Conservation (phyloP, 2,329 filamentous ascomycete genomes). For the Juglanconis sp. region DNA sequence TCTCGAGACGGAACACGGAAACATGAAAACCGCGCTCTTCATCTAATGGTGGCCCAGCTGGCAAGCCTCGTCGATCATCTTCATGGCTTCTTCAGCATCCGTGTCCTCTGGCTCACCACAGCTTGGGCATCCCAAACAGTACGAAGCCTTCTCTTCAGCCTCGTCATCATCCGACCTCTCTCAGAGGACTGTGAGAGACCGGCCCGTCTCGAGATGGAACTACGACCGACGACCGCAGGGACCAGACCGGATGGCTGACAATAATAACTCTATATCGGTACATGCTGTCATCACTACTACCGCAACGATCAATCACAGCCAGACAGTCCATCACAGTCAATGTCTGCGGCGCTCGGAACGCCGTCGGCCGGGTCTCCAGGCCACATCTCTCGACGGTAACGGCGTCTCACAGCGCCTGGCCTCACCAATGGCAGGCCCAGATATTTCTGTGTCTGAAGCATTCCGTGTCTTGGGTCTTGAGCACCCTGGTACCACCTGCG, state of each 20-base stretch:
- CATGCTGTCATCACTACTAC: not conserved
- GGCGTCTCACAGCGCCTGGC: conserved; percentile 6
- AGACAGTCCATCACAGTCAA: not conserved
- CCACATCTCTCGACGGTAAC: not conserved
- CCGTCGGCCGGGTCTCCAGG: not conserved
- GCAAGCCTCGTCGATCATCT: not conserved
- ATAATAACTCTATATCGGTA: conserved; percentile 1
- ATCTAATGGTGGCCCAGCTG: not conserved
- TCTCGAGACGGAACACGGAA: not conserved
- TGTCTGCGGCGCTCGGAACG: not conserved
- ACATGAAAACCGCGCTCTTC: not conserved
- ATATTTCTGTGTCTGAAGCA: conserved; percentile 7
- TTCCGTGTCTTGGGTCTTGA: conserved; percentile 4
- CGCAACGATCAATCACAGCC: not conserved
- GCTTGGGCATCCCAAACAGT: not conserved
- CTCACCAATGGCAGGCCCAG: conserved; percentile 10
- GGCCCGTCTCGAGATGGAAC: not conserved
- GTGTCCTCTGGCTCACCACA: not conserved
- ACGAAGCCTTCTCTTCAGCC: not conserved
- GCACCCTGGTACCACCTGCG: not conserved
- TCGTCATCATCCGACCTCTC: conserved; percentile 2
- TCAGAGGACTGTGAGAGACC: not conserved
- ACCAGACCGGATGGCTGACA: conserved; percentile 3
- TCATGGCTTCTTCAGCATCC: not conserved
- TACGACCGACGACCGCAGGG: not conserved